Evolutionary conservation across 2,329 filamentous ascomycete species (phyloP).

Genomic region (Dendrostoma leiphaemia): DNA sequence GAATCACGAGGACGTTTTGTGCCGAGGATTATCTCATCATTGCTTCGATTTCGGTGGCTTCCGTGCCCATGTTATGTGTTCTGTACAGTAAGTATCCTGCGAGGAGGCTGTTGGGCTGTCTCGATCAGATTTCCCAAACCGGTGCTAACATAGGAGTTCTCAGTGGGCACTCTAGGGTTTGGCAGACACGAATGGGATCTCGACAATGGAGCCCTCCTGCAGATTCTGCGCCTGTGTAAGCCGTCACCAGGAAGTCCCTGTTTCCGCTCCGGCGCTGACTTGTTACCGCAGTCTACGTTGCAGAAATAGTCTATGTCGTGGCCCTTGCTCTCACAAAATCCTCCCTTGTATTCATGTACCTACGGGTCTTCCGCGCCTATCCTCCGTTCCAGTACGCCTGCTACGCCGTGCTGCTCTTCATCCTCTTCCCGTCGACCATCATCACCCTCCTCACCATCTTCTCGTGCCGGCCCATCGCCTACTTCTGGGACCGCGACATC

Average conservation of each 20-base stretch:
- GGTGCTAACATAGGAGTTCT: neutral
- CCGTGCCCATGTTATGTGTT: neutral
- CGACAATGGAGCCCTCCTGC: constrained; percentile 6
- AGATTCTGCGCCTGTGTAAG: constrained; percentile 11
- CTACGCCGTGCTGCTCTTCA: constrained; percentile 11
- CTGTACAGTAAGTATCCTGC: constrained; percentile 10
- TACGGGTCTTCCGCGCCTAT: constrained; percentile 16
- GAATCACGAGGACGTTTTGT: constrained; percentile 8
- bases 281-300: constrained; percentile 11
- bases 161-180: constrained; percentile 15
- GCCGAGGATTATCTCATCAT: constrained; percentile 16
- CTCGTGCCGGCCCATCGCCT: constrained; percentile 17
- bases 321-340: constrained; percentile 13
- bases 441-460: constrained; percentile 17
- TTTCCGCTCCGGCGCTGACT: neutral
- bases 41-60: neutral
- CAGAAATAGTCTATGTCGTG: constrained; percentile 18
- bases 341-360: constrained; percentile 17
- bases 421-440: constrained; percentile 8
- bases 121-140: too few species aligned
- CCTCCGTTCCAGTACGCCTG: constrained; percentile 11
- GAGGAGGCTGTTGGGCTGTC: neutral
- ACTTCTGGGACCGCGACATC: constrained; percentile 18
- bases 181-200: constrained; percentile 18
- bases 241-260: neutral